Evolutionary conservation across 306 rosid species (phyloP).

Genomic region (Rosa multiflora): DNA sequence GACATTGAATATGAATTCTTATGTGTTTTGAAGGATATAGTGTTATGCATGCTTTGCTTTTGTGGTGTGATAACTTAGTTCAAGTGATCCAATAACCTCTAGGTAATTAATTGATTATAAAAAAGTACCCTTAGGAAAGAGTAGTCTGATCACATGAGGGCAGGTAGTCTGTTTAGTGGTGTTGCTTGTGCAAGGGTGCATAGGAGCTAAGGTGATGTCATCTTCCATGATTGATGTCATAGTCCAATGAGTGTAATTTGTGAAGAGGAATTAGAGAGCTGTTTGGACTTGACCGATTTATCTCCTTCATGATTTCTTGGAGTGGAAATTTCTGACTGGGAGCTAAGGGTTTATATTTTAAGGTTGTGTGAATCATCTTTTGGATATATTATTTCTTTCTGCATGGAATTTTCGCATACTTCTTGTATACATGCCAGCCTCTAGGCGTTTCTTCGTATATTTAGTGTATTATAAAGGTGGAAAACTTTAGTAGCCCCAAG

Average conservation of each 20-base stretch:
- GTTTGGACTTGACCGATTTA: conserved; percentile 3
- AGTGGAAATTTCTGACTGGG: not conserved
- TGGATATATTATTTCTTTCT: not conserved
- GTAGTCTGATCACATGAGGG: not conserved
- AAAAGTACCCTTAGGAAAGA: not conserved
- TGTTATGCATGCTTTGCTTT: not conserved
- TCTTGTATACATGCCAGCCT: not conserved
- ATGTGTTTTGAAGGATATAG: not conserved
- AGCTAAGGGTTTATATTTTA: not conserved
- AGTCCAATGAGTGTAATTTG: not conserved
- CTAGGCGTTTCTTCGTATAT: not conserved
- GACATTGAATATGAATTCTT: not conserved
- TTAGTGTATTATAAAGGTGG: not conserved
- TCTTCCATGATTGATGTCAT: not conserved
- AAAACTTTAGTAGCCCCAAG: not conserved
- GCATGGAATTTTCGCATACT: not conserved
- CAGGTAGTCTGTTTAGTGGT: not conserved
- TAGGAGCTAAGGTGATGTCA: not conserved
- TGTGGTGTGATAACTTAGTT: not conserved
- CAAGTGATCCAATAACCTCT: not conserved
- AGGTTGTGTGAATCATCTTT: not conserved
- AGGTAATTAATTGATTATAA: not conserved
- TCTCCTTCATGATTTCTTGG: not conserved
- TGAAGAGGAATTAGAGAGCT: conserved; percentile 4
- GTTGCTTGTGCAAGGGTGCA: conserved; percentile 6